A percentile compares a stretch with the other conserved stretches of the same genome.
Evolutionary conservation across 495 filamentous ascomycete species (phyloP).

Genomic region (Cudoniella acicularis): DNA sequence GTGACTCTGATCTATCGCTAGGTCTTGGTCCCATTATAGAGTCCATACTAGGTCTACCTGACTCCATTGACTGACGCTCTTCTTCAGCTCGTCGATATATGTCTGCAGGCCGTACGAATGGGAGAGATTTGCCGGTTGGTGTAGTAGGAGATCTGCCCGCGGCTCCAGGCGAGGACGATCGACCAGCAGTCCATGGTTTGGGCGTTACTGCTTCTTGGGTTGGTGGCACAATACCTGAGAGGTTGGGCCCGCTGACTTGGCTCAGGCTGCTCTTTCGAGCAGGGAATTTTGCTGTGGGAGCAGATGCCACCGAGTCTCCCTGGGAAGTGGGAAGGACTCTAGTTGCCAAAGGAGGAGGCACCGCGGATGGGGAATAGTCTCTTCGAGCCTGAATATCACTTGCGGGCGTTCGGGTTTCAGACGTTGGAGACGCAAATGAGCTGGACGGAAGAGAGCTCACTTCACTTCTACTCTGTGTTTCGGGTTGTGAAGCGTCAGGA

Average conservation of each 20-base stretch:
- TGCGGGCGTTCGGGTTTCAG: slow-evolving; percentile 11
- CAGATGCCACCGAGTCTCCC: not conserved
- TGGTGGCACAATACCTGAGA: slow-evolving; percentile 19
- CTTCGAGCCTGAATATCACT: slow-evolving; percentile 33
- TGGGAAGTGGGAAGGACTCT: slow-evolving; percentile 17
- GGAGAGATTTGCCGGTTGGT: slow-evolving; percentile 40
- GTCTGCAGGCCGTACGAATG: slow-evolving; percentile 73
- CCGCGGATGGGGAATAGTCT: slow-evolving; percentile 38
- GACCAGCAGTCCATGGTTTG: slow-evolving; percentile 29
- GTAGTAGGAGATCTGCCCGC: slow-evolving; percentile 7
- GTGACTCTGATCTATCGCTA: slow-evolving; percentile 15
- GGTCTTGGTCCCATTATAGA: slow-evolving; percentile 22
- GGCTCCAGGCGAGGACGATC: slow-evolving; percentile 34
- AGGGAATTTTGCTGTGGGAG: slow-evolving; percentile 38
- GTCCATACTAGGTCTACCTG: slow-evolving; percentile 43
- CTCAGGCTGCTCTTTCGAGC: slow-evolving; percentile 60
- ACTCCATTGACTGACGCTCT: slow-evolving; percentile 54
- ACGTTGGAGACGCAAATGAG: not conserved
- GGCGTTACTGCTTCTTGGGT: slow-evolving; percentile 15
- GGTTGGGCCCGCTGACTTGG: slow-evolving; percentile 34
- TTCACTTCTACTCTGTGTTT: slow-evolving; percentile 1
- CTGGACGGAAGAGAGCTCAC: not conserved
- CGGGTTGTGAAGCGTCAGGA: slow-evolving; percentile 2
- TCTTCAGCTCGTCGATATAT: slow-evolving; percentile 73
- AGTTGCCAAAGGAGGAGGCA: slow-evolving; percentile 33